Base-by-base conservation (phyloP, 345 rosid species). In the Salix exigua region DNA sequence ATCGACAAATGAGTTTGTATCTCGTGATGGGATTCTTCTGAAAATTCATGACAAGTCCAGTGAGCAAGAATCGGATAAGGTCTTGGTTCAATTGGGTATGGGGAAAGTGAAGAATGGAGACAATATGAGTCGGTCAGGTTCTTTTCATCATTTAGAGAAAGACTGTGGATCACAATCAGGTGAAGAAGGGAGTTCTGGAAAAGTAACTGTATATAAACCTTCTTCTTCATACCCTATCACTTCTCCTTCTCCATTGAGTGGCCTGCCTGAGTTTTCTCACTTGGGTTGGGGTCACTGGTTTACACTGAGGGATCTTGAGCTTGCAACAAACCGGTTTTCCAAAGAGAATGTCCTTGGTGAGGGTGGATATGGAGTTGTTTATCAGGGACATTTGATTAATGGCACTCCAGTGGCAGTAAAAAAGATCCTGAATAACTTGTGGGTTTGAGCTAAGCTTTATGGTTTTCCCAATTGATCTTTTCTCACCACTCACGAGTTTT, bases 231-330 rank as follows among this genome's bases (percentile, higher is more conserved):
- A 89, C 83, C 90, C 88, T 26, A 78, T 86, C 33, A 85, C 94
- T 19, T 88, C 97, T 80, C 91, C 92, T 82, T 89, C 96, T 73
- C 94, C 94, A 70, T 73, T 91, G 35, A 62, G 53, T 73, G 97
- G 94, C 48, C 82, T 91, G 68, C 97, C 97, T 18, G 92, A 91
- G 75, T 90, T 91, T 81, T 91, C 97, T 28, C 91, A 90, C 62
- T 79, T 91, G 77, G 97, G 94, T 31, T 91, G 97, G 97, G 97
- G 97, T 73, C 97, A 91, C 79, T 91, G 97, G 97, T 91, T 91
- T 80, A 91, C 97, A 0, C 68, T 91, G 83, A 88, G 92, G 81
- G 97, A 91, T 80, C 94, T 91, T 48, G 94, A 91, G 78, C 88
- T 84, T 28, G 97, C 97, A 17, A 91, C 97, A 25, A 90, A 83